Base-by-base conservation (phyloP, 2,329 filamentous ascomycete species). In the Hypoxylon sp. region DNA sequence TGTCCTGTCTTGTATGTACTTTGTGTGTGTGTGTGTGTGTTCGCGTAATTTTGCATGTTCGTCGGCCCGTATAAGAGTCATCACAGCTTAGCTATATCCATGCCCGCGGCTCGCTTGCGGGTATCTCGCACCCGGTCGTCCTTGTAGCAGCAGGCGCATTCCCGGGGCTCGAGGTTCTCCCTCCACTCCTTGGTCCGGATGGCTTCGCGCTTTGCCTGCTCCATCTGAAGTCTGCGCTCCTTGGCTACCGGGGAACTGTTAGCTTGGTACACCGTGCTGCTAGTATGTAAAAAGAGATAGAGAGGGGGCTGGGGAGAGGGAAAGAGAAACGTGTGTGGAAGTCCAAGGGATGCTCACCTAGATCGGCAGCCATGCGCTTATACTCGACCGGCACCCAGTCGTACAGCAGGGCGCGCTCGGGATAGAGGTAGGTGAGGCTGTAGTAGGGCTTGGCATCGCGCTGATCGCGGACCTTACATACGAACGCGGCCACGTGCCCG, bases 401-500 rank as follows among this genome's bases (percentile, higher is more conserved):
- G 63, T 81, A 82, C 29, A 73, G 69, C 31, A 81, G 70, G 5
- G 79, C 79, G 20, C 78, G 73, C 54, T 81, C 79, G 1, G 80
- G 80, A 53, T 78, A 81, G n/a, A 80, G 72, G 50, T 70, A 67
- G 5, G 70, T 42, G 11, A 76, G 70, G n/a, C 64, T 62, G 54
- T 64, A 72, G 33, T 60, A 51, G 5, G 59, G 47, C 27, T 64
- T 72, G 35, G 67, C 58, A 11, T 70, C 64, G 5, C 27, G n/a
- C 48, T 74, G 72, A 0, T 67, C 23, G 24, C 72, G 63, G 3
- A 70, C 68, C 58, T 69, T 66, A n/a, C 3, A 43, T 48, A 7
- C 15, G 31, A 3, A 46, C 23, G 3, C 46, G 33, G 59, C 29
- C 9, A 72, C 55, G 40, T 71, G 71, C 1, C 71, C 72, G 49